These are phyloP conservation scores for Neofusicoccum laricinum DNA, from an alignment of 2,329 filamentous ascomycete species.

Conservation along the genomic window DNA sequence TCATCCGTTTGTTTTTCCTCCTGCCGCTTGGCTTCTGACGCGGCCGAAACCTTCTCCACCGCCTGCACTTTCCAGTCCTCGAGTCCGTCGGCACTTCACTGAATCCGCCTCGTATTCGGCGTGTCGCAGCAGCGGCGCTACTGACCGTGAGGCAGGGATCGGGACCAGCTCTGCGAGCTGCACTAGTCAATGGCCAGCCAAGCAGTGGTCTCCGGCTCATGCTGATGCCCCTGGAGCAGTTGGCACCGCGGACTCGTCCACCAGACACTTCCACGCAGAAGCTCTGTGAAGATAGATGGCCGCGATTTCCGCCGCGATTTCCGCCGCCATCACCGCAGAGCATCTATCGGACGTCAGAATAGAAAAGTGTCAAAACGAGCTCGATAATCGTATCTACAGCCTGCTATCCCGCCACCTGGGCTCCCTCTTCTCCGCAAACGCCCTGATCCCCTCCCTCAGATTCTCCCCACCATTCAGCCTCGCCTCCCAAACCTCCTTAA, in stretches of 20 bases:
- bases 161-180: background rate
- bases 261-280: background rate
- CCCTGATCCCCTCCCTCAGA: background rate
- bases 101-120: background rate
- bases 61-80: background rate
- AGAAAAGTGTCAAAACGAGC: no score
- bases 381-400: background rate
- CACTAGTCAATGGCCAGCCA: background rate
- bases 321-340: background rate
- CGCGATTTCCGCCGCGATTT: background rate
- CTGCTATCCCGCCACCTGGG: background rate
- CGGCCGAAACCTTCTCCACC: background rate
- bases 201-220: no score
- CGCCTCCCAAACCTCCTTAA: background rate
- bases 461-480: background rate
- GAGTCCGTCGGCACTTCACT: background rate
- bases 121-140: background rate
- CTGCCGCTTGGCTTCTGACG: background rate
- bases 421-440: slow-evolving; percentile 5
- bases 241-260: background rate
- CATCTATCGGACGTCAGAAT: background rate
- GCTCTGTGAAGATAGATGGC: background rate
- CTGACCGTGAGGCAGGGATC: background rate
- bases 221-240: background rate
- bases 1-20: background rate